Conservation (phyloP, 1,284 basidiomycete genomes). For the Ganoderma lingzhi region DNA sequence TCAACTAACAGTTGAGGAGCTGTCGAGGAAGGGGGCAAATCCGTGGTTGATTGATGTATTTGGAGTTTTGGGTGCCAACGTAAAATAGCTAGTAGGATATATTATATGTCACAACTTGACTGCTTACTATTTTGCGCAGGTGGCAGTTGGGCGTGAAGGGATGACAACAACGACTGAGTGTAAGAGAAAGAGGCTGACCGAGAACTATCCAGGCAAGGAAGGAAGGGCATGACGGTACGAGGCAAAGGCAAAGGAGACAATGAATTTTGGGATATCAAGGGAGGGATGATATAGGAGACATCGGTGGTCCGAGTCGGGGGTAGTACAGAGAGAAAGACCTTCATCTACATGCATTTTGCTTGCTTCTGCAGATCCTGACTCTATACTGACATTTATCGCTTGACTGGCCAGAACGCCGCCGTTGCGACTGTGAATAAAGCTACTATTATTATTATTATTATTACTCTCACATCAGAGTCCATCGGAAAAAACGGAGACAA, state of each 20-base stretch:
- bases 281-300: background rate
- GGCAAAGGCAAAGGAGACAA: constrained; percentile 11
- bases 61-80: too few species aligned
- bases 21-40: too few species aligned
- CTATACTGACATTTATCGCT: constrained; percentile 45
- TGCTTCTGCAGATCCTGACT: constrained; percentile 20
- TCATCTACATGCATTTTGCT: constrained; percentile 32
- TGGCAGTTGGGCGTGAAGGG: constrained; percentile 14
- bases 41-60: too few species aligned
- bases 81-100: too few species aligned
- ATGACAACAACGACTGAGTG: constrained; percentile 4
- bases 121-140: too few species aligned
- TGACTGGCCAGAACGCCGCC: constrained; percentile 69
- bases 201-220: constrained; percentile 25
- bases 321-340: constrained; percentile 10
- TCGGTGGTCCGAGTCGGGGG: constrained; percentile 13
- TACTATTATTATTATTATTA: too few species aligned
- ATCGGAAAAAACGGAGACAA: too few species aligned
- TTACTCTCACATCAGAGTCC: too few species aligned
- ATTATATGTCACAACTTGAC: too few species aligned
- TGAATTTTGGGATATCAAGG: constrained; percentile 29
- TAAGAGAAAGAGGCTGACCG: constrained; percentile 8
- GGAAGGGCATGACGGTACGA: constrained; percentile 10
- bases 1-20: too few species aligned
- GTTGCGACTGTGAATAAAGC: constrained; percentile 70